Percentiles rank a stretch among this genome's conserved stretches.
Conservation (phyloP, 2,329 filamentous ascomycete species). For the Penicillium sp. region DNA sequence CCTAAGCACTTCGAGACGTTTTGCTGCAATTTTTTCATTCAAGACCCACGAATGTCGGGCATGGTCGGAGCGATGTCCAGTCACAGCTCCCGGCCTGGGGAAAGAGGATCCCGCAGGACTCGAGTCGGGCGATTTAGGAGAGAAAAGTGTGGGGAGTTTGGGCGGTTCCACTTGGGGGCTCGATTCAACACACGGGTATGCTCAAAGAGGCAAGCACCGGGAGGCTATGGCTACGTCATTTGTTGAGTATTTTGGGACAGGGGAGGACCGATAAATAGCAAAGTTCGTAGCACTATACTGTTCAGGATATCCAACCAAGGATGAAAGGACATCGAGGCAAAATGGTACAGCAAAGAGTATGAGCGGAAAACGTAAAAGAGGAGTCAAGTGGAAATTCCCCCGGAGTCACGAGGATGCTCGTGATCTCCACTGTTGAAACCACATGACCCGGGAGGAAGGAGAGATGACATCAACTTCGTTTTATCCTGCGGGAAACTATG, state of each 20-base stretch:
- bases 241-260: neutral
- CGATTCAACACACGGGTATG: slow-evolving; percentile 1
- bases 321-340: neutral
- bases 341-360: neutral
- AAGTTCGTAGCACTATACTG: neutral
- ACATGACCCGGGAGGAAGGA: neutral
- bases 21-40: neutral
- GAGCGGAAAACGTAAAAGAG: neutral
- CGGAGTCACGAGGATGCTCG: slow-evolving; percentile 5
- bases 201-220: slow-evolving; percentile 1
- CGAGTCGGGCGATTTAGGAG: slow-evolving; percentile 25
- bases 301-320: neutral
- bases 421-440: neutral
- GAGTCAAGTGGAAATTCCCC: neutral
- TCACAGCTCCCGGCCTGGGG: slow-evolving; percentile 5
- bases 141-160: slow-evolving; percentile 11
- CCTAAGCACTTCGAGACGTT: neutral
- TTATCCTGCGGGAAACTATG: neutral
- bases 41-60: slow-evolving; percentile 19
- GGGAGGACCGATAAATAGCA: neutral
- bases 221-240: neutral
- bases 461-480: slow-evolving; percentile 1
- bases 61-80: slow-evolving; percentile 13
- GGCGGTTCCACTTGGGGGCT: slow-evolving; percentile 6
- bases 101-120: slow-evolving; percentile 2